Evolutionary conservation across 1,284 basidiomycete species (phyloP), one percentile per base, ranked within the genome.

Genomic region (Austroboletus novae-zelandiae): DNA sequence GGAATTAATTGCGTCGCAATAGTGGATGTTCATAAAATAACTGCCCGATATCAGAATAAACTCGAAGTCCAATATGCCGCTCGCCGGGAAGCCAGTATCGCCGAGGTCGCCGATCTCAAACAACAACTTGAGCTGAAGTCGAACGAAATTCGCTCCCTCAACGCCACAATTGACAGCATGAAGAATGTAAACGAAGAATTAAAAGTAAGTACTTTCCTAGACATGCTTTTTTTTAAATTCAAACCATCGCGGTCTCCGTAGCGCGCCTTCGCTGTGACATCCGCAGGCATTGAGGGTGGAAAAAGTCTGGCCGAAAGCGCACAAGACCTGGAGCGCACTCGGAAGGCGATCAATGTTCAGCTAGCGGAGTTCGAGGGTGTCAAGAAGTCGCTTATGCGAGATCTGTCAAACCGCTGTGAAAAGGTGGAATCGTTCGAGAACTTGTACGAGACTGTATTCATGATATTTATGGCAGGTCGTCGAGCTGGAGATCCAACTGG

Each of bases 321-420:
- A 8, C 90, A 95, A 71, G 98, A 99, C 72, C 84, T 99, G 61
- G 98, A 99, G 73, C 82, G 95, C 47, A 94, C 93, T 45, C 86
- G 97, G 61, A 98, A 98, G 74, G 91, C 93, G 17, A 95, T 98
- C 75, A 95, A 95, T 59, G 86, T 94, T 20, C 97, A 99, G 68
- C 85, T 98, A 57, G 91, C 94, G 58, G 97, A 99, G 69, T 99
- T 99, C 69, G 97, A 99, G 69, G 89, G 90, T 32, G 94, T 98
- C 67, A 99, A 99, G 83, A 97, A 98, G 78, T 96, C 91, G 54
- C 81, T 99, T 59, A 98, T 99, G 91, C 89, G 94, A 44, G 97
- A 99, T 76, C 75, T 99, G 58, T 97, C 98, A 76, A 98, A 99
- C 71, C 94, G 97, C 41, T 99, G 97, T 71, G 97, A 99, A 78